Evolutionary conservation across 352 stramenopile genomes (phyloP).

Genomic region (Pythium insidiosum): DNA sequence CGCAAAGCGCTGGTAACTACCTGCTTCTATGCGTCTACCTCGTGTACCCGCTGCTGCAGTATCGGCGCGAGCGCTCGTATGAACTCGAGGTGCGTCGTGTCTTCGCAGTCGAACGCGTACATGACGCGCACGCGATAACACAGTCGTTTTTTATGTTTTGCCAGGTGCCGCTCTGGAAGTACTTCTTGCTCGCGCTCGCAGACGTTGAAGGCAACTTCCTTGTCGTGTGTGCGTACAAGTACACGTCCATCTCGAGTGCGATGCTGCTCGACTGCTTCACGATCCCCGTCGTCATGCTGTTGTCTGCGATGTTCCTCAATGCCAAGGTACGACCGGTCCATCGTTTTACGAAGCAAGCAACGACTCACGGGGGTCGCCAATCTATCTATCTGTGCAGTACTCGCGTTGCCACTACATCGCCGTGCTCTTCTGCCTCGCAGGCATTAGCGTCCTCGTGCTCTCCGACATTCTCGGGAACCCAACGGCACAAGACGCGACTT

Average conservation of each 20-base stretch:
- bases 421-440: slow-evolving; percentile 77
- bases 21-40: slow-evolving; percentile 57
- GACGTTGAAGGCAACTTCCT: slow-evolving; percentile 96
- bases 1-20: slow-evolving; percentile 68
- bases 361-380: no score
- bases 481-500: slow-evolving; percentile 6
- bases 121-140: slow-evolving; percentile 2
- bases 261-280: slow-evolving; percentile 96
- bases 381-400: slow-evolving; percentile 42
- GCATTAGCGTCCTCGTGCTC: slow-evolving; percentile 77
- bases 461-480: slow-evolving; percentile 70
- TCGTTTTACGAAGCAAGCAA: no score
- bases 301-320: slow-evolving; percentile 85
- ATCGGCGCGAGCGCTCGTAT: slow-evolving; percentile 32
- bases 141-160: slow-evolving; percentile 1
- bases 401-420: slow-evolving; percentile 58
- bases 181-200: slow-evolving; percentile 86
- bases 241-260: slow-evolving; percentile 93
- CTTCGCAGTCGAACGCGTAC: slow-evolving; percentile 1
- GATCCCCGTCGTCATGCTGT: slow-evolving; percentile 92
- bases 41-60: slow-evolving; percentile 30
- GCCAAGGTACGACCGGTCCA: slow-evolving; percentile 46
- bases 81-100: slow-evolving; percentile 43
- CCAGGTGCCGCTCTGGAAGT: slow-evolving; percentile 79
- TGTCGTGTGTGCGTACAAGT: slow-evolving; percentile 92